Base-by-base conservation (phyloP, 179 eudicot genomes). In the Silene noctiflora region DNA sequence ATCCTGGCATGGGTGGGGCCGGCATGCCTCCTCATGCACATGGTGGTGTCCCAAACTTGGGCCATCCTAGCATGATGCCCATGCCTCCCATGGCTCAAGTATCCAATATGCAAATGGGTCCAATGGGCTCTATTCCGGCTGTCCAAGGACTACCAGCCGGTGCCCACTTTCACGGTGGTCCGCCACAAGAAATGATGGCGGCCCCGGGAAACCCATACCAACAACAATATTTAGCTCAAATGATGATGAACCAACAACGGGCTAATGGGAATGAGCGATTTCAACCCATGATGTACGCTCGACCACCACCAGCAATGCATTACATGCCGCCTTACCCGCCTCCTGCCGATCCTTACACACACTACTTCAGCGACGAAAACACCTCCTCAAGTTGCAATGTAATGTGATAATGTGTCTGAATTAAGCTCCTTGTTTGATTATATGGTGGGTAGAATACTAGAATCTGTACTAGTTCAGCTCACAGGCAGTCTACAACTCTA, bases 231-330 rank as follows among this genome's bases (percentile, higher is more conserved):
- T 0, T 94, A 77, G 91, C 92, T 2, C 92, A 91, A 63, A 85
- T 87, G 90, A 92, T 94, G 98, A 92, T 94, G 97, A 89, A 87
- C 83, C 98, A 94, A 72, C 98, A 94, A 79, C 81, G 92, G 0
- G 89, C 90, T 2, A 83, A 85, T 11, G 97, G 98, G 31, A 89
- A 87, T 33, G 98, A 91, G 77, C 79, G 89, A 85, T 93, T 93
- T 72, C 96, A 93, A 31, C 97, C 96, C 16, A 90, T 94, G 98
- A 94, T 94, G 96, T 94, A 94, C 8, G 94, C 96, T 4, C 87
- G 92, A n/a, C 97, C 92, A 1, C 94, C 94, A 0, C 91, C 96
- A 3, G 90, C 89, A 0, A 90, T 92, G 78, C 89, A 87, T 70
- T 94, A 92, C 85, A 89, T 92, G 96, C 93, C 92, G 0, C 87